Conservation (phyloP, 1,284 basidiomycete species). For the Inonotus obliquus region DNA sequence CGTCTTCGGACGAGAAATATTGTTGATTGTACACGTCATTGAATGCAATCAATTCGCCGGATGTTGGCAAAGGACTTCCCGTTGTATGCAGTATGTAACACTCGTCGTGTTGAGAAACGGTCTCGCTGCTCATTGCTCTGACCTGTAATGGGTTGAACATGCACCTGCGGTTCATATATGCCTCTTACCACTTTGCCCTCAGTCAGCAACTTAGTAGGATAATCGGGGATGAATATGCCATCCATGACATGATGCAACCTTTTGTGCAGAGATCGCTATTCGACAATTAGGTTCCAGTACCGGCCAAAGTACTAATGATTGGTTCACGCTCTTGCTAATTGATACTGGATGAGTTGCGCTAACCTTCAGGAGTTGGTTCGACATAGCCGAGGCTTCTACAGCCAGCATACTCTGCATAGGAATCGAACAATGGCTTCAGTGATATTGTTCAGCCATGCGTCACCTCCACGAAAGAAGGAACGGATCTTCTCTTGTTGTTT, state of each 20-base stretch:
- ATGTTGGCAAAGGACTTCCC: slow-evolving; percentile 40
- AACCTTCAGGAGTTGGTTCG: slow-evolving; percentile 37
- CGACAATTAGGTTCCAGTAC: slow-evolving; percentile 18
- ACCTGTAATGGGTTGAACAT: not conserved
- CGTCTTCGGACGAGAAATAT: slow-evolving; percentile 36
- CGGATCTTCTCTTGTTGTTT: slow-evolving; percentile 38
- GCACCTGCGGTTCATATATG: not conserved
- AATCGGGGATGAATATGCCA: slow-evolving; percentile 41
- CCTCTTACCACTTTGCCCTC: slow-evolving; percentile 43
- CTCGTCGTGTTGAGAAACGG: slow-evolving; percentile 37
- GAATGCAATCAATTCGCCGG: slow-evolving; percentile 34
- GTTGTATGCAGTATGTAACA: slow-evolving; percentile 33
- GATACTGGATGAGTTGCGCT: slow-evolving; percentile 45
- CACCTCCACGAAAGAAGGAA: no score
- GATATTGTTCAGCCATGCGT: not conserved
- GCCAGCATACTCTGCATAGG: slow-evolving; percentile 42
- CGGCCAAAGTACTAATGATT: not conserved
- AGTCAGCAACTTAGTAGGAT: slow-evolving; percentile 42
- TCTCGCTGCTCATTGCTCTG: slow-evolving; percentile 54
- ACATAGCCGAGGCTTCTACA: slow-evolving; percentile 36
- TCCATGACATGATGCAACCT: slow-evolving; percentile 42
- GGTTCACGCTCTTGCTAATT: slow-evolving; percentile 40
- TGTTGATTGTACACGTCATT: slow-evolving; percentile 35
- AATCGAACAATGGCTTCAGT: slow-evolving; percentile 44
- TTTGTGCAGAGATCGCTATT: slow-evolving; percentile 35